Evolutionary conservation across 495 filamentous ascomycete species (phyloP).

Genomic region (Aspergillus taichungensis): DNA sequence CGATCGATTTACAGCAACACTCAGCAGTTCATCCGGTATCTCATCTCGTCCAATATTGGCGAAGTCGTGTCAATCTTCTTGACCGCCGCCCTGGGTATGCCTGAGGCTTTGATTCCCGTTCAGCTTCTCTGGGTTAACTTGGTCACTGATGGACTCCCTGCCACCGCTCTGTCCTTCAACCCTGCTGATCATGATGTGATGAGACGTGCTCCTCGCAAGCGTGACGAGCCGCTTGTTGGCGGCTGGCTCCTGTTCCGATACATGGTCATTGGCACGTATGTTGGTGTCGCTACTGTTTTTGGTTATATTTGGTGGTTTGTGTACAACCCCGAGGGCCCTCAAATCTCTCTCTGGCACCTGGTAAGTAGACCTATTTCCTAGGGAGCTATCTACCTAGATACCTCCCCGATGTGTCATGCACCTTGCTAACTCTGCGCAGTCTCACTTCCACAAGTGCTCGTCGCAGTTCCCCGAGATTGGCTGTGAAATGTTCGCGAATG

Average conservation of each 20-base stretch:
- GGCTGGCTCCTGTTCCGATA: conserved; percentile 98
- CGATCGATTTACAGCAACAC: conserved; percentile 99
- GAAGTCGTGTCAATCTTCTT: conserved; percentile 99
- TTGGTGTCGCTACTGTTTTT: conserved; percentile 89
- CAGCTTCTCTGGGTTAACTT: conserved; percentile 99
- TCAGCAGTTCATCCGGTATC: conserved; percentile 97
- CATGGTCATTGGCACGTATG: conserved; percentile 90
- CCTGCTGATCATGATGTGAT: conserved; percentile 96
- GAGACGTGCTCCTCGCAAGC: conserved; percentile 79
- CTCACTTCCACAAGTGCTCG: conserved; percentile 90
- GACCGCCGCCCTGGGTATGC: conserved; percentile 94
- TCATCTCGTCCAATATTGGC: conserved; percentile 98
- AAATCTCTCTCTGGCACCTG: conserved; percentile 88
- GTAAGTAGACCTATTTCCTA: conserved; percentile 27
- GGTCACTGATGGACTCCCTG: conserved; percentile 94
- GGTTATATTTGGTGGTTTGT: conserved; percentile 99
- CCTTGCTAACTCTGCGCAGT: conserved; percentile 30
- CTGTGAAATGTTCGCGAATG: conserved; percentile 87
- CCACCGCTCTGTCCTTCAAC: conserved; percentile 96
- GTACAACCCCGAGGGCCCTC: conserved; percentile 85
- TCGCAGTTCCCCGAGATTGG: conserved; percentile 82
- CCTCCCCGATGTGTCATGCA: background rate
- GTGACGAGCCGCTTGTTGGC: conserved; percentile 83
- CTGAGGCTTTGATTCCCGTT: conserved; percentile 93
- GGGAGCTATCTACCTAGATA: too few relatives aligned